phyloP scores from a whole-genome alignment of 768 basidiomycete species.

The Lanmaoa rubissima region DNA sequence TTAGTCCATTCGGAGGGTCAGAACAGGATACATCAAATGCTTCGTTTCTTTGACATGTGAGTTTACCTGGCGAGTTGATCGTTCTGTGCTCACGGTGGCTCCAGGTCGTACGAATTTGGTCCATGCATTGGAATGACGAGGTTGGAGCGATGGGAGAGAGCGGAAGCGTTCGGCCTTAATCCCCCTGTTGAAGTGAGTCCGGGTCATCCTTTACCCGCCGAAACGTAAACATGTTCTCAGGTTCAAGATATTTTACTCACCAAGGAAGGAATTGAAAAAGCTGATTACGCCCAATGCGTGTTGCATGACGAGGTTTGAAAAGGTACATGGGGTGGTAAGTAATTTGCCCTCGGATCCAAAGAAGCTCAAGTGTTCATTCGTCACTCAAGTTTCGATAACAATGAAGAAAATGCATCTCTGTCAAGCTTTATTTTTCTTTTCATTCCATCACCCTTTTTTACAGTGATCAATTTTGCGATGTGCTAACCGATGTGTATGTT shows the following conservation, averaged over 20 bases:
- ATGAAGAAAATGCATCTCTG: not conserved
- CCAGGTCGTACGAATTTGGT: conserved; percentile 75
- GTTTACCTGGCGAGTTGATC: conserved; percentile 14
- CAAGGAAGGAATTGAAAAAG: conserved; percentile 54
- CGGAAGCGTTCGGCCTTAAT: conserved; percentile 69
- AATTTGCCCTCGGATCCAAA: not conserved
- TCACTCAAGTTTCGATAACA: not conserved
- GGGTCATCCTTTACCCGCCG: not conserved
- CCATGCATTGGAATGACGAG: conserved; percentile 80
- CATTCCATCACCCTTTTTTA: not conserved
- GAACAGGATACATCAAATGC: conserved; percentile 65
- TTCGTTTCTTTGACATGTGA: conserved; percentile 78
- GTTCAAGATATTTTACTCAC: conserved; percentile 76
- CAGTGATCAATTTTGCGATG: not conserved
- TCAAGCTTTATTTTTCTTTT: not conserved
- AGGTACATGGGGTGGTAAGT: not conserved
- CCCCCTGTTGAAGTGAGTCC: conserved; percentile 73
- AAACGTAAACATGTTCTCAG: conserved; percentile 37
- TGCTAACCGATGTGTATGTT: conserved; percentile 3
- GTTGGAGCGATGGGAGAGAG: conserved; percentile 86
- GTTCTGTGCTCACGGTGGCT: conserved; percentile 2
- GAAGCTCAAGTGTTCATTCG: not conserved
- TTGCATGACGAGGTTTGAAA: conserved; percentile 46
- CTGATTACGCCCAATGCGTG: conserved; percentile 58
- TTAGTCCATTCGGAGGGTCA: conserved; percentile 66